Evolutionary conservation across 2,329 filamentous ascomycete genomes (phyloP).

Genomic region (Sarocladium kiliense): DNA sequence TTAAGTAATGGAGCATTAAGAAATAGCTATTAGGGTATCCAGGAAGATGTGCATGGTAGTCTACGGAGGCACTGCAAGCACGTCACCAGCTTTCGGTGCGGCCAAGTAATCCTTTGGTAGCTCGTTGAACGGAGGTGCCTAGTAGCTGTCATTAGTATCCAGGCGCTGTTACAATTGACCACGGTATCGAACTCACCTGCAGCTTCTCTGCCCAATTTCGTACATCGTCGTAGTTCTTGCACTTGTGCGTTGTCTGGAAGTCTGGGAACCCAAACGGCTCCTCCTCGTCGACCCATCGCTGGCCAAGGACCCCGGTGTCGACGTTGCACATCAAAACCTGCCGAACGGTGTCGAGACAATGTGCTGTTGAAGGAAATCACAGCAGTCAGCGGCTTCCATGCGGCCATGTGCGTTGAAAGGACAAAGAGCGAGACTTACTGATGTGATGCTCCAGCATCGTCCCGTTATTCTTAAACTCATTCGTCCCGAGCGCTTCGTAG

Average conservation of each 20-base stretch:
- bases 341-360: slow-evolving; percentile 57
- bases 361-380: slow-evolving; percentile 28
- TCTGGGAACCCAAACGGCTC: slow-evolving; percentile 50
- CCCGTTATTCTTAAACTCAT: slow-evolving; percentile 52
- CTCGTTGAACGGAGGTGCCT: slow-evolving; percentile 15
- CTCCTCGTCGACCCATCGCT: slow-evolving; percentile 50
- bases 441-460: slow-evolving; percentile 50
- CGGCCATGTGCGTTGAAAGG: too few relatives aligned
- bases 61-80: slow-evolving; percentile 11
- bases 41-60: not conserved
- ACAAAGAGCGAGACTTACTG: too few relatives aligned
- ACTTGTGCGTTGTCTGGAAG: slow-evolving; percentile 56
- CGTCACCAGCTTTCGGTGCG: slow-evolving; percentile 11
- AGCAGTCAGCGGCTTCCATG: slow-evolving; percentile 10
- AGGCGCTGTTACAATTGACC: not conserved
- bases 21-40: too few relatives aligned
- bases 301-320: slow-evolving; percentile 55
- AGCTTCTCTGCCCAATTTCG: slow-evolving; percentile 47
- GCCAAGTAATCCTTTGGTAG: slow-evolving; percentile 18
- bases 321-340: slow-evolving; percentile 60
- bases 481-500: slow-evolving; percentile 43
- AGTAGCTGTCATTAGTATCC: not conserved
- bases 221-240: slow-evolving; percentile 51
- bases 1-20: too few relatives aligned
- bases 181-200: slow-evolving; percentile 30